A percentile compares a stretch with the other conserved stretches of the same genome.
Evolutionary conservation across 1,284 basidiomycete species (phyloP).

Genomic region (Sphaerobolus stellatus): DNA sequence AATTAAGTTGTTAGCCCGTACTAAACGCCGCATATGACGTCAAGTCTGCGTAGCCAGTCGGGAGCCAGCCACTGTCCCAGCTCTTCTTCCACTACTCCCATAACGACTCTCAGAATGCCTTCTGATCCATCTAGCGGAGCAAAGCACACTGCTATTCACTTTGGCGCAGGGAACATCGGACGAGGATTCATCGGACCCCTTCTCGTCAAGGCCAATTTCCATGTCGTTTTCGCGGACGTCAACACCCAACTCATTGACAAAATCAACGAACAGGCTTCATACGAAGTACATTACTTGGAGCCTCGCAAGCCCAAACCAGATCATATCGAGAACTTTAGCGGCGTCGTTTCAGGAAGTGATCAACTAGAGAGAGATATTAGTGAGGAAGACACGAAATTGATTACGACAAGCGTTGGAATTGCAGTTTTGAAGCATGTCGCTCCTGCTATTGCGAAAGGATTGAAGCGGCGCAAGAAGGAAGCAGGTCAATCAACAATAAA

Average conservation of each 20-base stretch:
- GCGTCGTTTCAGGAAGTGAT: slow-evolving; percentile 30
- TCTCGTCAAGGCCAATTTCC: slow-evolving; percentile 38
- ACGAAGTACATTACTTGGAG: slow-evolving; percentile 30
- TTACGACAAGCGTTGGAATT: slow-evolving; percentile 40
- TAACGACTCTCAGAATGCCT: no score
- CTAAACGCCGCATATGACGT: no score
- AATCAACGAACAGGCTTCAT: slow-evolving; percentile 25
- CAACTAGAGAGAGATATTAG: slow-evolving; percentile 31
- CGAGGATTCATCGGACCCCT: slow-evolving; percentile 44
- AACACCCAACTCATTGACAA: slow-evolving; percentile 26
- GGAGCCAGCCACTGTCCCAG: no score
- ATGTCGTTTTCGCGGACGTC: slow-evolving; percentile 35
- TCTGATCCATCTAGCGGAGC: no score
- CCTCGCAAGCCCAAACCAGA: slow-evolving; percentile 17
- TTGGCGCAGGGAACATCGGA: slow-evolving; percentile 42
- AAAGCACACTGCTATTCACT: slow-evolving; percentile 30
- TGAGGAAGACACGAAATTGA: slow-evolving; percentile 29
- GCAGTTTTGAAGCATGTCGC: slow-evolving; percentile 29
- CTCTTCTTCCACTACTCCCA: no score
- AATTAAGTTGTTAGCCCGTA: no score
- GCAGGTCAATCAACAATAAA: slow-evolving; percentile 27
- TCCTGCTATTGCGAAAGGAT: slow-evolving; percentile 26
- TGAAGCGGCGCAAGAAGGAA: slow-evolving; percentile 22
- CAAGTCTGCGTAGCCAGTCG: no score
- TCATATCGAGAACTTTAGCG: slow-evolving; percentile 31